Evolutionary conservation across 2,329 filamentous ascomycete genomes (phyloP).

Genomic region (Capronia americana): DNA sequence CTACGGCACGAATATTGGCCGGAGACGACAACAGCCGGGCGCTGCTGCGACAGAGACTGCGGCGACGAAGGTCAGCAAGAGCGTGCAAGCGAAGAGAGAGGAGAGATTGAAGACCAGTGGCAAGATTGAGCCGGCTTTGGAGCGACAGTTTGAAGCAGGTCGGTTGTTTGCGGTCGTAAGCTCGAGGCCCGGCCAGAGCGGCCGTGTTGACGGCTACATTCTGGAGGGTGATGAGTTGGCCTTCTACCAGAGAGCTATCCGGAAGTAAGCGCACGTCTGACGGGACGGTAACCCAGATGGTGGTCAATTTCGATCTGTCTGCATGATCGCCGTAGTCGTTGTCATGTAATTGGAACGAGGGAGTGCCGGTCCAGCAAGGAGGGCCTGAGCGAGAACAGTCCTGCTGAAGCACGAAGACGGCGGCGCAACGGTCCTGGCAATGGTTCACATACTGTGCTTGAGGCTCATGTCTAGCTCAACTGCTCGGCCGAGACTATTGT

Average conservation of each 20-base stretch:
- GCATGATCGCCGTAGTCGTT: background rate
- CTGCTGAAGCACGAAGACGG: background rate
- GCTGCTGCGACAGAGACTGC: constrained; percentile 64
- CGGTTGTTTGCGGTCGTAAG: constrained; percentile 93
- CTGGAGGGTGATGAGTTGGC: constrained; percentile 99
- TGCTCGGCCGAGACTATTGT: background rate
- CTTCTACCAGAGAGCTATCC: constrained; percentile 99
- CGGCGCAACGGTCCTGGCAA: background rate
- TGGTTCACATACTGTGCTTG: background rate
- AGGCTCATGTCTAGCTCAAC: background rate
- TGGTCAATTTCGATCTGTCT: background rate
- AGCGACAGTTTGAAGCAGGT: constrained; percentile 99
- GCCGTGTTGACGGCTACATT: constrained; percentile 95
- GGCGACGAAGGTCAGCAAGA: constrained; percentile 88
- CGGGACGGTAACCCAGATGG: background rate
- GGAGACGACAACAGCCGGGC: constrained; percentile 80
- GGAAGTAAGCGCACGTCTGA: constrained; percentile 73
- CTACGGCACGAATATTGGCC: constrained; percentile 90
- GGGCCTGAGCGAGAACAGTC: background rate
- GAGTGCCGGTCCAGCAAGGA: background rate
- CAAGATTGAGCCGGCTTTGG: constrained; percentile 90
- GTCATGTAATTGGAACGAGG: background rate
- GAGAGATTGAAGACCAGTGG: constrained; percentile 79
- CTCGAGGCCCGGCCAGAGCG: constrained; percentile 94
- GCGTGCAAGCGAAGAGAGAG: constrained; percentile 95